Percentiles rank a stretch among this genome's conserved stretches.
Conservation (phyloP, 345 rosid species). For the Moricandia arvensis region DNA sequence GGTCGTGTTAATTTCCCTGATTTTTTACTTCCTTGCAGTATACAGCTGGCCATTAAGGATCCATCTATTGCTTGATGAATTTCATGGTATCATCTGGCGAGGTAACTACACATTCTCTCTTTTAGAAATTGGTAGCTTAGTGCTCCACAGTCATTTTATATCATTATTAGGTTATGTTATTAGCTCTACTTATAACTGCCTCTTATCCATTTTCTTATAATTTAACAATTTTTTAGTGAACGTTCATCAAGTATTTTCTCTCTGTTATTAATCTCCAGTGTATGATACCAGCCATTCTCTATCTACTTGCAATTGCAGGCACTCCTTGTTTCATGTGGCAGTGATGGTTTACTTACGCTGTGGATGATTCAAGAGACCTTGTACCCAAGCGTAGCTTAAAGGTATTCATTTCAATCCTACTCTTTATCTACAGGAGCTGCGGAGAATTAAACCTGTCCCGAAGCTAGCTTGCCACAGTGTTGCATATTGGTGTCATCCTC, state of each 20-base stretch:
- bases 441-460: slow-evolving; percentile 95
- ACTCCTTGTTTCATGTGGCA: slow-evolving; percentile 95
- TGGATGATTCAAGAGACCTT: slow-evolving; percentile 98
- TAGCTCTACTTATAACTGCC: not conserved
- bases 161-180: slow-evolving; percentile 16
- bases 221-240: not conserved
- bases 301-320: slow-evolving; percentile 56
- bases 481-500: slow-evolving; percentile 99
- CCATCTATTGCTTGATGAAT: slow-evolving; percentile 93
- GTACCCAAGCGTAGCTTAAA: slow-evolving; percentile 97
- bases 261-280: slow-evolving; percentile 7
- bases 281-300: slow-evolving; percentile 18
- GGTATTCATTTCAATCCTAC: slow-evolving; percentile 44
- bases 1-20: slow-evolving; percentile 14
- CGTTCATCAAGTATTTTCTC: not conserved
- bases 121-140: not conserved
- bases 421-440: slow-evolving; percentile 65
- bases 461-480: slow-evolving; percentile 95
- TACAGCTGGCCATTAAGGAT: slow-evolving; percentile 97
- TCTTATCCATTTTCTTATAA: not conserved
- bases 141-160: not conserved
- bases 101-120: slow-evolving; percentile 48
- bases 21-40: slow-evolving; percentile 58
- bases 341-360: slow-evolving; percentile 89
- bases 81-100: slow-evolving; percentile 97